These are phyloP conservation scores for Boletus subparvulus DNA, from an alignment of 768 basidiomycete species.

Conservation along the genomic window DNA sequence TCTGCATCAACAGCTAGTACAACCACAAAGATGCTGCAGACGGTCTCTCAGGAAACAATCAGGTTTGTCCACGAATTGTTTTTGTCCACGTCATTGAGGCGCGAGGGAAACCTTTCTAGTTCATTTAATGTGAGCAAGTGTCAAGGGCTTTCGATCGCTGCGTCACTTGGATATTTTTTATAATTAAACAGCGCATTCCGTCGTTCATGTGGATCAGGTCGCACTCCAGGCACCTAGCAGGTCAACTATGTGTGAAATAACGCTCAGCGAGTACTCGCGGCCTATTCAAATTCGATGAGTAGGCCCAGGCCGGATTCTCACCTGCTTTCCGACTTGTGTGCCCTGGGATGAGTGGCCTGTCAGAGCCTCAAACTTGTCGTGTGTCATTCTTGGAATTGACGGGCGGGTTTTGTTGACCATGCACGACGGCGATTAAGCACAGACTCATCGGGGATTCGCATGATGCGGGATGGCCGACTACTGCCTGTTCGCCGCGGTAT, in stretches of 20 bases:
- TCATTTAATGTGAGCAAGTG: neutral
- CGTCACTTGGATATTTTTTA: neutral
- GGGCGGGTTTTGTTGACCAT: slow-evolving; percentile 2
- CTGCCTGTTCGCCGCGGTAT: slow-evolving; percentile 15
- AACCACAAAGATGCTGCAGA: neutral
- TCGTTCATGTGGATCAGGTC: slow-evolving; percentile 26
- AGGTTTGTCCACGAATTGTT: slow-evolving; percentile 14
- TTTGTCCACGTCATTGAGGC: slow-evolving; percentile 4
- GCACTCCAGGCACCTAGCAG: slow-evolving; percentile 4
- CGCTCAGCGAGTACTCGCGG: neutral
- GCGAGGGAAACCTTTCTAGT: slow-evolving; percentile 2
- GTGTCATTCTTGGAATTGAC: slow-evolving; percentile 10
- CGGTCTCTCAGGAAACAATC: neutral
- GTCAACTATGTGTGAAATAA: neutral
- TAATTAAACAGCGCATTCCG: slow-evolving; percentile 1
- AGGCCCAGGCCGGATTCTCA: slow-evolving; percentile 12
- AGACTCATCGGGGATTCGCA: slow-evolving; percentile 26
- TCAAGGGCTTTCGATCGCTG: slow-evolving; percentile 4
- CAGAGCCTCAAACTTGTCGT: slow-evolving; percentile 8
- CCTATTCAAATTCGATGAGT: neutral
- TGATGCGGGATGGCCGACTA: slow-evolving; percentile 4
- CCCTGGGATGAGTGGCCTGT: neutral
- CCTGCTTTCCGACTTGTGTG: neutral
- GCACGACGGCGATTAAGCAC: slow-evolving; percentile 22
- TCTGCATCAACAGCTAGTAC: slow-evolving; percentile 2